Percentiles rank a stretch among this genome's conserved stretches.
These are phyloP conservation scores for Scheffersomyces parashehatae DNA, from an alignment of 1,139 yeast species.

Conservation along the genomic window DNA sequence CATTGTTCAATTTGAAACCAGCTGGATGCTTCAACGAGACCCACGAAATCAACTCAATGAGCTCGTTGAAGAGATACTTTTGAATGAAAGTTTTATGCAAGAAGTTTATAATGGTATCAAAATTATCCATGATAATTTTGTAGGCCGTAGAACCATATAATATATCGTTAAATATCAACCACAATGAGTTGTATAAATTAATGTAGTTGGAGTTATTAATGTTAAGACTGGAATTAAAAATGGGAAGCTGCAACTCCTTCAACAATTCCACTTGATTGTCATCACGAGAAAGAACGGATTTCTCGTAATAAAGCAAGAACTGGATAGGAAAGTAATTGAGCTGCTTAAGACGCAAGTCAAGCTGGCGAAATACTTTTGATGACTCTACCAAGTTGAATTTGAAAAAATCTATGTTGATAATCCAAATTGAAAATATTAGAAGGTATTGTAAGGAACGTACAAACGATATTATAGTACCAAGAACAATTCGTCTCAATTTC, in stretches of 20 bases:
- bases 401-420: constrained; percentile 25
- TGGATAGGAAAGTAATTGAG: constrained; percentile 81
- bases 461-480: background rate
- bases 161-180: constrained; percentile 85
- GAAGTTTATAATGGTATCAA: constrained; percentile 29
- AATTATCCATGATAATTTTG: constrained; percentile 48
- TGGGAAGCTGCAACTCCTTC: constrained; percentile 33
- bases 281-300: constrained; percentile 25
- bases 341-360: constrained; percentile 78
- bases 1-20: constrained; percentile 88
- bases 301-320: constrained; percentile 55
- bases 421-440: constrained; percentile 20
- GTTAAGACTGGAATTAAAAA: constrained; percentile 39
- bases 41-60: constrained; percentile 62
- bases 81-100: constrained; percentile 40
- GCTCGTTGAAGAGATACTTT: constrained; percentile 28
- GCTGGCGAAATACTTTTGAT: constrained; percentile 73
- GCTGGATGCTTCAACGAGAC: constrained; percentile 83
- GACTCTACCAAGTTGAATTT: constrained; percentile 25
- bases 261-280: constrained; percentile 21
- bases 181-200: constrained; percentile 80
- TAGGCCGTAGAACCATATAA: constrained; percentile 70
- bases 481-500: background rate
- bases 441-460: constrained; percentile 2
- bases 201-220: constrained; percentile 73